phyloP scores from a whole-genome alignment of 1,284 basidiomycete species.

The Fomitopsis pinicola region DNA sequence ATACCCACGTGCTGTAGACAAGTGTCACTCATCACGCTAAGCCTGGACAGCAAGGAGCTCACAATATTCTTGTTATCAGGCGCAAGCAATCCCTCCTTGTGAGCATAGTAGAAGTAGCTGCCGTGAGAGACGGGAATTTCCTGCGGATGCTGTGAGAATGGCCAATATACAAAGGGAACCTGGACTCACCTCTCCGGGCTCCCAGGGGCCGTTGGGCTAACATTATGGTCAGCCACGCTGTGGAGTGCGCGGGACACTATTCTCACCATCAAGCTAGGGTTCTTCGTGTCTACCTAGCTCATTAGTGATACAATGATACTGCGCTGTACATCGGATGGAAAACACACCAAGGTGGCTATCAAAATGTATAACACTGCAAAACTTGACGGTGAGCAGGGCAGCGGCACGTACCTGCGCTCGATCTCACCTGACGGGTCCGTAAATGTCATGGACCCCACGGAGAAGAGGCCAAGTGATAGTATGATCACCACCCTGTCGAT shows the following conservation, averaged over 20 bases:
- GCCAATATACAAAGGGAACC: background rate
- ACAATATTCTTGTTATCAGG: conserved; percentile 35
- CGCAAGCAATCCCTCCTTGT: conserved; percentile 34
- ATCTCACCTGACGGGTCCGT: conserved; percentile 31
- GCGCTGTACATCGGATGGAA: background rate
- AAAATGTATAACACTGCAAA: conserved; percentile 35
- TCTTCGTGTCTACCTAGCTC: conserved; percentile 26
- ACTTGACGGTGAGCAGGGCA: background rate
- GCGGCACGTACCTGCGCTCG: background rate
- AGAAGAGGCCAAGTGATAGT: conserved; percentile 36
- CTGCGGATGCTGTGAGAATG: background rate
- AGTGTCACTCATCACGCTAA: background rate
- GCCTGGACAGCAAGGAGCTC: conserved; percentile 4
- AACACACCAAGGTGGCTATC: conserved; percentile 33
- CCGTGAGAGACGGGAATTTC: conserved; percentile 34
- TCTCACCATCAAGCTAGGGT: conserved; percentile 17
- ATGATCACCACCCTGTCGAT: conserved; percentile 33
- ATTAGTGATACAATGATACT: background rate
- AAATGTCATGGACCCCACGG: conserved; percentile 30
- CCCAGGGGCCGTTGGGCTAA: conserved; percentile 25
- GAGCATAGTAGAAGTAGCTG: conserved; percentile 37
- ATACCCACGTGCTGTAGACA: conserved; percentile 29
- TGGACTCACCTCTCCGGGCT: conserved; percentile 22
- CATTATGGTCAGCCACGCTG: background rate
- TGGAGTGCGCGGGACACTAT: background rate